Percentiles rank a stretch among this genome's conserved stretches.
phyloP scores from a whole-genome alignment of 257 asterid species.

The Nyctanthes arbortristis region DNA sequence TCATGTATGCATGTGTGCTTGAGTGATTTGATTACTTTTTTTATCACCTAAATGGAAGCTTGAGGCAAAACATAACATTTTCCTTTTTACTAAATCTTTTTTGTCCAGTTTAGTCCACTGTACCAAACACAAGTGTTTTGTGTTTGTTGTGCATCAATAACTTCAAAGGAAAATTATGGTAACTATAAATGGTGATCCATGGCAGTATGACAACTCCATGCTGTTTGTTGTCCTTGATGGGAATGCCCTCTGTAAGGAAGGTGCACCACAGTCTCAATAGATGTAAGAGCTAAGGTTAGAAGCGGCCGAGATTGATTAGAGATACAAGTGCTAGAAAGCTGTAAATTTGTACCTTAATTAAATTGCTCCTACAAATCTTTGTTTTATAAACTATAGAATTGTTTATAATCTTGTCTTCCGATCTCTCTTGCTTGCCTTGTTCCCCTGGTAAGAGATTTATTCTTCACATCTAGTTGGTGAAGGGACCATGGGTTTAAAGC shows the following conservation, averaged over 20 bases:
- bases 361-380: not conserved
- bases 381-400: too few relatives aligned
- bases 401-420: too few relatives aligned
- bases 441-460: too few relatives aligned
- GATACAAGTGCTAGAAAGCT: not conserved
- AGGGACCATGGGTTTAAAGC: too few relatives aligned
- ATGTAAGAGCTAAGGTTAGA: not conserved
- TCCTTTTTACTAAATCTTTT: too few relatives aligned
- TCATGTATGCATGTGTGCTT: not conserved
- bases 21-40: not conserved
- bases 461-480: too few relatives aligned
- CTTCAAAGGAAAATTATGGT: not conserved
- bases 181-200: not conserved
- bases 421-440: too few relatives aligned
- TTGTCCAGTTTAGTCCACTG: too few relatives aligned
- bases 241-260: not conserved
- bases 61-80: not conserved
- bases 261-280: not conserved
- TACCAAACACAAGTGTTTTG: too few relatives aligned
- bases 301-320: not conserved
- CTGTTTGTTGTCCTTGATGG: not conserved
- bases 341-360: not conserved
- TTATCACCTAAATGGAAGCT: not conserved
- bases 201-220: not conserved
- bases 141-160: not conserved